Evolutionary conservation across 768 basidiomycete species (phyloP), one percentile per base, ranked within the genome.

Genomic region (Leucocoprinus leucothites): DNA sequence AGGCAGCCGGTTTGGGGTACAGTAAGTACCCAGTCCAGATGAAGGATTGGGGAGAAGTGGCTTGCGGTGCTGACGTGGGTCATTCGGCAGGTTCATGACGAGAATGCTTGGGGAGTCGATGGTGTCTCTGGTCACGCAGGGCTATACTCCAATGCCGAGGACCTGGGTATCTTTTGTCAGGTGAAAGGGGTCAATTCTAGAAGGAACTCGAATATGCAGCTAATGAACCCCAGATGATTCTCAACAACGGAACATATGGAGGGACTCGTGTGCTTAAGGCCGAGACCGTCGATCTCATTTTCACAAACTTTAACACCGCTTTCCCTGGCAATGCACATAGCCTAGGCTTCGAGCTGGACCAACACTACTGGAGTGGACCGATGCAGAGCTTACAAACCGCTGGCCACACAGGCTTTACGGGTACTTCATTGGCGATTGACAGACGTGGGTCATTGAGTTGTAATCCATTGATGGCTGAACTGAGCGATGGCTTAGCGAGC

Each of bases 111-210:
- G 65, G 61, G 65, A 40, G 46, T 65, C 44, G 53, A 64, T 16
- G 67, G 67, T 11, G 65, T 68, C 21, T 54, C 65, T 3, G 65
- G 67, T 19, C 67, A 68, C 45, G 67, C 67, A 11, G 67, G 67
- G 9, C 50, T 68, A 26, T 68, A 61, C 47, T 68, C 67, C 2
- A 68, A 60, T 40, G 65, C 65, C 2, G 43, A 44, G 24, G 65
- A 68, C 53, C 55, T 68, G 3, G 65, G 62, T 7, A 62, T 65
- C 19, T 68, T 68, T 42, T 66, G 65, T 46, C 67, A 67, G 57
- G 66, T 65, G 5, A 45, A 51, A 22, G 8, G 16, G 13, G 38
- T 21, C 13, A 19, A 2, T 31, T 25, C 21, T 18, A 14, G 21
- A 9, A 18, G 9, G 16, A 24, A 13, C 9, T 24, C 38, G 18